Conservation (phyloP, 805 yeast species). For the Teunomyces panamensis region DNA sequence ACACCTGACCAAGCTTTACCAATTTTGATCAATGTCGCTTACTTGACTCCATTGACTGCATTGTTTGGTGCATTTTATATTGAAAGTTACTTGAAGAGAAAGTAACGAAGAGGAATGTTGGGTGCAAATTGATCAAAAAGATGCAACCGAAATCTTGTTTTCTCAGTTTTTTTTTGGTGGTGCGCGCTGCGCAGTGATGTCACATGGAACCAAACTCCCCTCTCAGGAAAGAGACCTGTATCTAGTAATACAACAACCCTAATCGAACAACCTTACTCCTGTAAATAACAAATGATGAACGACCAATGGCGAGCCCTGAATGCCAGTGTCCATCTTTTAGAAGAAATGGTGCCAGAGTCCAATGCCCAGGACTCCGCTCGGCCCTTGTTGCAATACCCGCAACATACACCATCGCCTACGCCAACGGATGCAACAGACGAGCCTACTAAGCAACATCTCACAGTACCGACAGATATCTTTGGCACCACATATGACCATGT, state of each 20-base stretch:
- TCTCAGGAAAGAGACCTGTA: background rate
- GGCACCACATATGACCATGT: conserved; percentile 36
- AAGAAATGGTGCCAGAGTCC: background rate
- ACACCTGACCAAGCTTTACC: conserved; percentile 63
- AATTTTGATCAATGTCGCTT: conserved; percentile 56
- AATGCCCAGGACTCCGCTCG: background rate
- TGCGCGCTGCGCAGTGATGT: background rate
- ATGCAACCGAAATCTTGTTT: background rate
- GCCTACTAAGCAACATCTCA: no score
- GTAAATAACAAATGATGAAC: background rate
- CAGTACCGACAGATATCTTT: conserved; percentile 20
- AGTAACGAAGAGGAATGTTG: background rate
- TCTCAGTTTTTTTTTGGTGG: background rate
- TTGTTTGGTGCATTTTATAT: conserved; percentile 64
- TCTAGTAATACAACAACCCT: background rate
- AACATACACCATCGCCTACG: background rate
- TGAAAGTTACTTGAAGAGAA: conserved; percentile 48
- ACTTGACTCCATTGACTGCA: conserved; percentile 65
- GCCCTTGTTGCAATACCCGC: no score
- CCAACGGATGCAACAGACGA: background rate
- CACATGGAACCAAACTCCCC: background rate
- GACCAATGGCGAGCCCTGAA: background rate
- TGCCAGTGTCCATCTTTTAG: background rate
- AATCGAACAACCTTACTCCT: background rate
- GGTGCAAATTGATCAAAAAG: no score